phyloP scores from a whole-genome alignment of 495 filamentous ascomycete genomes.

The Trichoderma orchidacearum region DNA sequence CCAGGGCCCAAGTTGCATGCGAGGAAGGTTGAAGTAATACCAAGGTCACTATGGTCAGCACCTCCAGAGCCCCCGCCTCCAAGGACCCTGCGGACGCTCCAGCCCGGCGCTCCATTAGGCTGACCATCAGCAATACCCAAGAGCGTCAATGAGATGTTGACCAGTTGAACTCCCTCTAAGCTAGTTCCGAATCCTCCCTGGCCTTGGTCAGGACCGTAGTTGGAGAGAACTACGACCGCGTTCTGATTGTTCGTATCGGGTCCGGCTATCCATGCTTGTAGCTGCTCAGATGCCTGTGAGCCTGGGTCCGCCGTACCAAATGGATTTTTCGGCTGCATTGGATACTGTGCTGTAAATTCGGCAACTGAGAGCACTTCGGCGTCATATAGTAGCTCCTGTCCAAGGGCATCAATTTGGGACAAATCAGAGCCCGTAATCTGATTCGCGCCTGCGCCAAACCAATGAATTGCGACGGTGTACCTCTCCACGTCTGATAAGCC shows the following conservation, averaged over 20 bases:
- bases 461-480: not conserved
- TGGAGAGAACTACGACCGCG: not conserved
- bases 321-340: not conserved
- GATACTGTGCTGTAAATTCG: not conserved
- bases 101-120: not conserved
- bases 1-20: not conserved
- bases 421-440: not conserved
- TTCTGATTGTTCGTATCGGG: not conserved
- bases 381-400: not conserved
- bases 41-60: not conserved
- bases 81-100: not conserved
- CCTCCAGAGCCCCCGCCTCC: not conserved
- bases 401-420: not conserved
- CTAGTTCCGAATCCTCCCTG: not conserved
- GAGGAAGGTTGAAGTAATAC: not conserved
- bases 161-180: not conserved
- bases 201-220: not conserved
- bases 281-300: not conserved
- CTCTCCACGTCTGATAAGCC: not conserved
- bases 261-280: not conserved
- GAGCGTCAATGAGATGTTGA: not conserved
- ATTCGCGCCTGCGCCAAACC: not conserved
- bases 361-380: not conserved
- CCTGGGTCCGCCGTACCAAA: not conserved
- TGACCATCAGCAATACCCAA: not conserved